Evolutionary conservation across 2,329 filamentous ascomycete species (phyloP), one percentile per base, ranked within the genome.

Genomic region (Elsinoe ampelina): DNA sequence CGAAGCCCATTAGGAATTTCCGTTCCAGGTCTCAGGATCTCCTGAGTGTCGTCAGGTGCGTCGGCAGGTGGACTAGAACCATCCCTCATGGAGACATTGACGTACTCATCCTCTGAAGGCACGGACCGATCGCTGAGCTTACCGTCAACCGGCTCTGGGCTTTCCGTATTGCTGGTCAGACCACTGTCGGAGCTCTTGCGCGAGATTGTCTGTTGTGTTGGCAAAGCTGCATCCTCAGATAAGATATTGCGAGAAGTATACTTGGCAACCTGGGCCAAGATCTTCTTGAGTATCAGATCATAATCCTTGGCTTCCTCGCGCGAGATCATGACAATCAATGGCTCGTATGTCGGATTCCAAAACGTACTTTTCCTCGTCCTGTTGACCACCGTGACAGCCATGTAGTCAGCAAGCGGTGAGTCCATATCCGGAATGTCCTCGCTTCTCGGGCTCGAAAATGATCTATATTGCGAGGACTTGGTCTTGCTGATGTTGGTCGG

Each of bases 81-180:
- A 63, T 89, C 85, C 55, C 83, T 84, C 85, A 96, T 91, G 0
- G 87, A 87, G 13, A 98, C 84, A 66, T 96, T 88, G 5, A 97
- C 87, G 65, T 96, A 82, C 60, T 89, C 89, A 60, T 96, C 91
- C 68, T 96, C 92, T 8, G 89, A 87, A 67, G 91, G 85, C 1
- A 95, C 80, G 2, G 91, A 95, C 26, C 82, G 80, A 43, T 89
- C 85, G 58, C 85, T 81, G 47, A 95, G 78, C 66, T 86, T 86
- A n/a, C 63, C 64, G 34, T 61, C 60, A 39, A 65, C 65, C 15
- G 68, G 66, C 7, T 55, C 50, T 3, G 55, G 26, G 19, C 42
- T 48, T 13, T 56, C 42, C 12, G 26, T 56, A 12, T 39, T 71
- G 42, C 74, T 45, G 5, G 41, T 56, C 3, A 56, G 54, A 32